Base-by-base conservation (phyloP, 768 basidiomycete species). In the Clitopilus passeckerianus region DNA sequence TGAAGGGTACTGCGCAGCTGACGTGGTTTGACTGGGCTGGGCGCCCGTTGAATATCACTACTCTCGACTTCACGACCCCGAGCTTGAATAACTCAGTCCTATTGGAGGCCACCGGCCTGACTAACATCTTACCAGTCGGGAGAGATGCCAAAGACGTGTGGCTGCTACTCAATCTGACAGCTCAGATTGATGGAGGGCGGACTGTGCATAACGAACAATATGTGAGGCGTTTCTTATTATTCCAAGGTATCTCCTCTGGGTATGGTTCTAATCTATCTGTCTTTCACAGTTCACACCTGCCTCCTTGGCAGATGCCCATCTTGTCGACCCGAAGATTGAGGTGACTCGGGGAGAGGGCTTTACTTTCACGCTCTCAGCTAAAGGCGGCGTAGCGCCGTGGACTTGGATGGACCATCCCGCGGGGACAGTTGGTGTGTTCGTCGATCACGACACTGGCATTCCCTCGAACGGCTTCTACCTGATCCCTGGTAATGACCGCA, bases 11-110 rank as follows among this genome's bases (percentile, higher is more conserved):
- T 1, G 82, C 77, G 3, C 76, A 80, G 66, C 62, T 85, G 63
- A 82, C 82, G 9, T 85, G 84, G 82, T 85, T 82, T 60, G 81
- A 81, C 63, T 85, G 84, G 83, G 63, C 62, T 16, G 83, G 83
- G 0, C 73, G 65, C 10, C 61, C 64, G 35, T 66, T 85, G 33
- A 68, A 69, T 58, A 71, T 78, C 15, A 75, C 65, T 55, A 74
- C 61, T 35, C 66, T 73, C 57, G 56, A 70, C 20, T 81, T 85
- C 63, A 68, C 70, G 18, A 72, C 80, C 0, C 81, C 81, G 2
- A 67, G 73, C 23, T 66, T 86, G 53, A 84, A 86, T 64, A 82
- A 81, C 60, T 77, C 81, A 22, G 56, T 81, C 12, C 60, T 84
- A 6, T 73, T 74, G 53, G 66, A 73, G 43, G 70, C 68, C 3